These are phyloP conservation scores for Chlorella sp. DNA, from an alignment of 139 green algal species.

Conservation along the genomic window DNA sequence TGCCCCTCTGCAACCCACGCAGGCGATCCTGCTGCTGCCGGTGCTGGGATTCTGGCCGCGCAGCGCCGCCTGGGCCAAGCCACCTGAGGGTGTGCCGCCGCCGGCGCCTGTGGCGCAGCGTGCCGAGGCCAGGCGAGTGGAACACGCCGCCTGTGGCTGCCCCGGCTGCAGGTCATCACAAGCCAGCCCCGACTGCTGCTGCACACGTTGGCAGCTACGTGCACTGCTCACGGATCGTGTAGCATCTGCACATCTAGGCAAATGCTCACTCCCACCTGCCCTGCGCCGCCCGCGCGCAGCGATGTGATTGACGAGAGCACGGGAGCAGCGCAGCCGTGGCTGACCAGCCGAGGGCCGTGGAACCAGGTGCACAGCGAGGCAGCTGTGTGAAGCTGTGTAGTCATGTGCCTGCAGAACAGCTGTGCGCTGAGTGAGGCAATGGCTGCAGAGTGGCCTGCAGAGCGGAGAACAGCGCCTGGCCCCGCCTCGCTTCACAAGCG, in stretches of 20 bases:
- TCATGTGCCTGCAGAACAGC: too few relatives aligned
- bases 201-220: too few relatives aligned
- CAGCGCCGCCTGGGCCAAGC: constrained; percentile 16
- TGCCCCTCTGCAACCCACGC: not conserved
- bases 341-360: constrained; percentile 25
- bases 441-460: too few relatives aligned
- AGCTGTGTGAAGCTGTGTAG: too few relatives aligned
- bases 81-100: not conserved
- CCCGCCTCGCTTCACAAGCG: too few relatives aligned
- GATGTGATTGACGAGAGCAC: constrained; percentile 36
- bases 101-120: not conserved
- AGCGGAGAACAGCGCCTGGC: too few relatives aligned
- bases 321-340: constrained; percentile 27
- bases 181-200: too few relatives aligned
- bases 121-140: constrained; percentile 6
- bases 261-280: not conserved
- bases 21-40: constrained; percentile 23
- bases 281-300: not conserved
- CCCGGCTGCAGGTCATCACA: too few relatives aligned
- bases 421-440: too few relatives aligned
- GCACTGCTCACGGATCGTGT: too few relatives aligned
- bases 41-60: not conserved
- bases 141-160: too few relatives aligned
- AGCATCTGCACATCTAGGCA: not conserved
- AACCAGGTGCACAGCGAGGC: too few relatives aligned